Percentiles rank a stretch among this genome's conserved stretches.
Evolutionary conservation across 148 eudicot genomes (phyloP).

Genomic region (Cornus kousa): DNA sequence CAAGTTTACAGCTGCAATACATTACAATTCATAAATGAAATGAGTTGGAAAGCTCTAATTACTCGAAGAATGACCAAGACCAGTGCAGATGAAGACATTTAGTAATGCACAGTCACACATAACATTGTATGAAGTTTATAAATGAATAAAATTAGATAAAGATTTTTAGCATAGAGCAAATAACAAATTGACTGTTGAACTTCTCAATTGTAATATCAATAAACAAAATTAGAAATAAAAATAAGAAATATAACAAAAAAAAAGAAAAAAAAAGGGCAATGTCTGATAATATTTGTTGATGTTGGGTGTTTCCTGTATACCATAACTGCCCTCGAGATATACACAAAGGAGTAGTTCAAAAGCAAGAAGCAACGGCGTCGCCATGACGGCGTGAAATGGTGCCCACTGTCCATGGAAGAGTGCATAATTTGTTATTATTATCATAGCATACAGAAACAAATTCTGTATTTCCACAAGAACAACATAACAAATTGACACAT

Average conservation of each 20-base stretch:
- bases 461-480: background rate
- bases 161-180: background rate
- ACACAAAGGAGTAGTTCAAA: slow-evolving; percentile 51
- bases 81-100: background rate
- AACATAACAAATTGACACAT: too few relatives aligned
- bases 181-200: background rate
- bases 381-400: slow-evolving; percentile 47
- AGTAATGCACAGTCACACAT: background rate
- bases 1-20: slow-evolving; percentile 35
- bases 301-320: slow-evolving; percentile 15
- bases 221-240: background rate
- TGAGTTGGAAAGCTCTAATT: background rate
- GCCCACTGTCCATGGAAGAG: slow-evolving; percentile 44
- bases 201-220: background rate
- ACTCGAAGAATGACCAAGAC: background rate
- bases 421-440: background rate
- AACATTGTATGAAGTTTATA: background rate
- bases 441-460: background rate
- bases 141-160: background rate
- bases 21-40: slow-evolving; percentile 12
- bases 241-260: background rate
- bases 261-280: too few relatives aligned
- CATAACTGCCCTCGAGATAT: slow-evolving; percentile 31
- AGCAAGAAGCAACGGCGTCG: slow-evolving; percentile 50
- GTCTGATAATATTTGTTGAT: background rate